Percentiles rank a stretch among this genome's conserved stretches.
These are phyloP conservation scores for Rhinocladiella similis DNA, from an alignment of 2,329 filamentous ascomycete species.

Conservation along the genomic window DNA sequence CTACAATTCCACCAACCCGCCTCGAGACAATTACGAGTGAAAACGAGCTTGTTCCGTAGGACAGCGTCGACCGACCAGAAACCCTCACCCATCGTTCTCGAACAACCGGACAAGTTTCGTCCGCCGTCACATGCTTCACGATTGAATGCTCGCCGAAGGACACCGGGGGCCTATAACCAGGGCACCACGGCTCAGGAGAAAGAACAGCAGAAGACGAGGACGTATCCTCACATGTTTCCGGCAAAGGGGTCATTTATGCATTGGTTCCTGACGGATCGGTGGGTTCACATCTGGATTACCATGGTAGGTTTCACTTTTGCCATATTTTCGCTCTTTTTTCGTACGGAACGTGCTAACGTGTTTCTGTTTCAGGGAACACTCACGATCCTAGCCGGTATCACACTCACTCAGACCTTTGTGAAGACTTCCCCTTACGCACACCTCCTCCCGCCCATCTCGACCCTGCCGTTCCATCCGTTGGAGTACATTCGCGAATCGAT, in stretches of 20 bases:
- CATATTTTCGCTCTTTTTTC: too few relatives aligned
- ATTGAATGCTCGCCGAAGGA: conserved; percentile 61
- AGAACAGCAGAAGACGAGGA: conserved; percentile 64
- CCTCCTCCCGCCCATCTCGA: conserved; percentile 70
- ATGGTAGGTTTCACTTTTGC: conserved; percentile 63
- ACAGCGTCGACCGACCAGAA: conserved; percentile 5
- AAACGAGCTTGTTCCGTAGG: too few relatives aligned
- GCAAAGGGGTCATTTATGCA: conserved; percentile 77
- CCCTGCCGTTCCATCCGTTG: conserved; percentile 70
- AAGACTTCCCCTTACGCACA: conserved; percentile 72
- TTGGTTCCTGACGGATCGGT: conserved; percentile 77
- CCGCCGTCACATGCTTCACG: conserved; percentile 85
- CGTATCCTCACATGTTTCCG: conserved; percentile 89
- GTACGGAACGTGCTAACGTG: too few relatives aligned
- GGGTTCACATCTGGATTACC: conserved; percentile 79
- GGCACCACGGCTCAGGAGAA: conserved; percentile 59
- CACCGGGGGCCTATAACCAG: conserved; percentile 52
- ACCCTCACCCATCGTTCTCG: conserved; percentile 66
- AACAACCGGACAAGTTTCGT: conserved; percentile 85
- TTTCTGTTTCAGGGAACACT: conserved; percentile 55
- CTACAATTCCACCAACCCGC: conserved; percentile 10
- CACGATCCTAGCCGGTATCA: conserved; percentile 32
- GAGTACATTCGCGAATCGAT: conserved; percentile 64
- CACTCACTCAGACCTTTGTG: conserved; percentile 34
- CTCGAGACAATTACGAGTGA: not conserved